These are phyloP conservation scores for Pseudocercospora macadamiae DNA, from an alignment of 2,329 filamentous ascomycete genomes.

Conservation along the genomic window DNA sequence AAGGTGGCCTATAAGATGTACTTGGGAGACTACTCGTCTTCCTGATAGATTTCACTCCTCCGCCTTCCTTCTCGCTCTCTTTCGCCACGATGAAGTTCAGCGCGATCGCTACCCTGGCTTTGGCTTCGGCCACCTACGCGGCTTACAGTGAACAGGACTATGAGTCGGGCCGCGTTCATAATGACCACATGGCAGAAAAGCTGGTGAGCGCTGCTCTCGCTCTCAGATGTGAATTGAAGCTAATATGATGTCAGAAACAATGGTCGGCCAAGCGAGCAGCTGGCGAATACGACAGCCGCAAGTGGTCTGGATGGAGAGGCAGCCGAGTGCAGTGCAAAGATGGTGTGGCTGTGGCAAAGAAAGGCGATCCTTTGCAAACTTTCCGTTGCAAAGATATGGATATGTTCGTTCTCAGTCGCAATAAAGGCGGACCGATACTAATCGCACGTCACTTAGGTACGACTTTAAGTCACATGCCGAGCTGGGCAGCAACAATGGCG, in stretches of 20 bases:
- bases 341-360: conserved; percentile 50
- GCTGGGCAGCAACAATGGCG: conserved; percentile 52
- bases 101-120: conserved; percentile 20
- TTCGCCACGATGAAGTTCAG: conserved; percentile 32
- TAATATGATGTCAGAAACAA: conserved; percentile 13
- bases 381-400: conserved; percentile 45
- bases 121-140: conserved; percentile 23
- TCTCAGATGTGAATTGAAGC: background rate
- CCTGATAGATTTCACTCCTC: too few relatives aligned
- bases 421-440: background rate
- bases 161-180: conserved; percentile 21
- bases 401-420: background rate
- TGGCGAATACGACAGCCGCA: conserved; percentile 29
- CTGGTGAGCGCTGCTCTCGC: conserved; percentile 4
- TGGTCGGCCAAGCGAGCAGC: conserved; percentile 30
- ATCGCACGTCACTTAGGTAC: conserved; percentile 34
- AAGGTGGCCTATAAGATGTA: background rate
- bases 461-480: conserved; percentile 59
- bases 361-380: conserved; percentile 52
- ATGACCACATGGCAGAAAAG: conserved; percentile 24
- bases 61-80: too few relatives aligned
- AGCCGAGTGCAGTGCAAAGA: conserved; percentile 41
- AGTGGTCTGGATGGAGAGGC: conserved; percentile 22
- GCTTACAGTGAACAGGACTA: conserved; percentile 26
- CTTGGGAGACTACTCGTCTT: conserved; percentile 10